phyloP scores from a whole-genome alignment of 1,284 basidiomycete genomes.

The Trichosporon ovoides region DNA sequence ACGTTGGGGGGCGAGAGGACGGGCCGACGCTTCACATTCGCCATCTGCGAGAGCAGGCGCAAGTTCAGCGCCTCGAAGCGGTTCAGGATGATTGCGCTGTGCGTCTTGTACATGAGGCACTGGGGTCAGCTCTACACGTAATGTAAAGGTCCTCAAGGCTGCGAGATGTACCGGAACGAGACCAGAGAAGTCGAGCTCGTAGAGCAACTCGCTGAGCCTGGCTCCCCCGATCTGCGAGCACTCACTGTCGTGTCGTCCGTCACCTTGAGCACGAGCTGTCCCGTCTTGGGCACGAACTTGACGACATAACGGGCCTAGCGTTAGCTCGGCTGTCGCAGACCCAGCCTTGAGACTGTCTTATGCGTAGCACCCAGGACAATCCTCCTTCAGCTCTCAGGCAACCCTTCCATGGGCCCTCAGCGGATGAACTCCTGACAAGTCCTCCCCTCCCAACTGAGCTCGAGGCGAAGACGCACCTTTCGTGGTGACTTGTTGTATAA shows the following conservation, averaged over 20 bases:
- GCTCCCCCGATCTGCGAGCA: conserved; percentile 16
- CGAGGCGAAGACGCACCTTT: conserved; percentile 57
- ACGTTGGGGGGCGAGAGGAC: background rate
- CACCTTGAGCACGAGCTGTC: conserved; percentile 81
- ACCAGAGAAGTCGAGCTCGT: no score
- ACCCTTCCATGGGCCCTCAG: no score
- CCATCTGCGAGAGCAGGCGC: conserved; percentile 42
- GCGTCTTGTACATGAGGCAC: conserved; percentile 93
- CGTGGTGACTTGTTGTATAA: conserved; percentile 71
- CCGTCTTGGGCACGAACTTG: conserved; percentile 76
- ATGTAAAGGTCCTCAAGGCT: no score
- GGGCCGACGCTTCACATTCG: conserved; percentile 30
- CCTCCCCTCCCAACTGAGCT: no score
- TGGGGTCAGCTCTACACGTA: conserved; percentile 42
- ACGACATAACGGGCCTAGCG: conserved; percentile 74
- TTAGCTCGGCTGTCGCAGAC: conserved; percentile 5
- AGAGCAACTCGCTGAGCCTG: no score
- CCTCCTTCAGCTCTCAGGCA: background rate
- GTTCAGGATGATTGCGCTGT: conserved; percentile 86
- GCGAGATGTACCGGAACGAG: no score
- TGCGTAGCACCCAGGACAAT: no score
- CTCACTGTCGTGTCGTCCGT: conserved; percentile 79
- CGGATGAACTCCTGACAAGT: no score
- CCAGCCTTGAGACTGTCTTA: background rate
- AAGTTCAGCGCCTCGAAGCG: conserved; percentile 87